A percentile compares a stretch with the other conserved stretches of the same genome.
Conservation (phyloP, 1,139 yeast genomes). For the Meyerozyma sp. region DNA sequence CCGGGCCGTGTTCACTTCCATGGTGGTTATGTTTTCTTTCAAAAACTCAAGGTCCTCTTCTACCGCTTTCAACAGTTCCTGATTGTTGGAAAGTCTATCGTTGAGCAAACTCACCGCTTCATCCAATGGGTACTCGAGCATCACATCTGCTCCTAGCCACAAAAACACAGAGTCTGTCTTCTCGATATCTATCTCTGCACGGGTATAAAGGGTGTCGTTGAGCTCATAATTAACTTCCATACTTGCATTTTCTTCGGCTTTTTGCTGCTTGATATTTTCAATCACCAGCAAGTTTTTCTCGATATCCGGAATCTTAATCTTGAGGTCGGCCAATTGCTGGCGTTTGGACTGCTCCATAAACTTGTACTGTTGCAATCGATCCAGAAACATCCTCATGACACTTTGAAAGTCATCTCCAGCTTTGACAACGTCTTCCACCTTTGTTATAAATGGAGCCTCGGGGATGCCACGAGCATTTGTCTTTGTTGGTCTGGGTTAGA, state of each 20-base stretch:
- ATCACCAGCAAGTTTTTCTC: slow-evolving; percentile 77
- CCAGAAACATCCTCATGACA: slow-evolving; percentile 68
- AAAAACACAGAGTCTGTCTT: slow-evolving; percentile 55
- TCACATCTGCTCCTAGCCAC: slow-evolving; percentile 97
- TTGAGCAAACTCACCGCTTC: slow-evolving; percentile 75
- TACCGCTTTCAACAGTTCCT: slow-evolving; percentile 52
- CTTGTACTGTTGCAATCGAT: slow-evolving; percentile 75
- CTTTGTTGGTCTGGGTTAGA: slow-evolving; percentile 43
- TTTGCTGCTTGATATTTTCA: slow-evolving; percentile 47
- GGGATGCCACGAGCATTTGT: slow-evolving; percentile 93
- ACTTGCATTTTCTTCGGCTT: slow-evolving; percentile 27
- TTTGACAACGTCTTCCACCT: slow-evolving; percentile 69
- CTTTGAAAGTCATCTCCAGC: slow-evolving; percentile 67
- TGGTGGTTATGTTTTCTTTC: slow-evolving; percentile 85
- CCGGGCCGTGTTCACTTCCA: slow-evolving; percentile 97
- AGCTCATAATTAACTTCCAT: slow-evolving; percentile 78
- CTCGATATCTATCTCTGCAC: slow-evolving; percentile 60
- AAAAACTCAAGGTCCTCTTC: slow-evolving; percentile 85
- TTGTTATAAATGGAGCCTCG: slow-evolving; percentile 89
- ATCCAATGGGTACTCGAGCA: slow-evolving; percentile 88
- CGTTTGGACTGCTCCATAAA: slow-evolving; percentile 81
- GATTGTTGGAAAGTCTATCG: slow-evolving; percentile 59
- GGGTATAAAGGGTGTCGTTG: slow-evolving; percentile 86
- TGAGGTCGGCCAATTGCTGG: slow-evolving; percentile 61
- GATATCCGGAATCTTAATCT: slow-evolving; percentile 83